phyloP scores from a whole-genome alignment of 495 filamentous ascomycete genomes.

The Penicillium manginii region DNA sequence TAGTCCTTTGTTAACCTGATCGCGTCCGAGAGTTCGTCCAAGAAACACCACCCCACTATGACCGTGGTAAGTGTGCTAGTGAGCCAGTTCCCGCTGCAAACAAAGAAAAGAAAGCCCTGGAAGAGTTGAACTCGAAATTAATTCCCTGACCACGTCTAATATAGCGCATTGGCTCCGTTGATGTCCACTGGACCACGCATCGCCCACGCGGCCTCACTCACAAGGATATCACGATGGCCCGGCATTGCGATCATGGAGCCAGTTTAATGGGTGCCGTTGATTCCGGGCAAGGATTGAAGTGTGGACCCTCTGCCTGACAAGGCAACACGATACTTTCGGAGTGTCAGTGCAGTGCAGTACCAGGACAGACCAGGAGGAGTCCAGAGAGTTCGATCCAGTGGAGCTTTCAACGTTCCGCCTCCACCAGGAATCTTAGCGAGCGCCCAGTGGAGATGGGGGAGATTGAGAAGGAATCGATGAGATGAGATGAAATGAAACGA shows the following conservation, averaged over 20 bases:
- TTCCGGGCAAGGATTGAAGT: slow-evolving; percentile 41
- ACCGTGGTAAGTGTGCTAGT: slow-evolving; percentile 39
- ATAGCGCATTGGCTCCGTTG: slow-evolving; percentile 49
- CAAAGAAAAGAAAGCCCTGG: neutral
- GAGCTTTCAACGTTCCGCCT: slow-evolving; percentile 1
- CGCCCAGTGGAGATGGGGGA: neutral
- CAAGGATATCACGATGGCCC: slow-evolving; percentile 68
- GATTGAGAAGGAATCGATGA: neutral
- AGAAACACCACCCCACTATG: slow-evolving; percentile 54
- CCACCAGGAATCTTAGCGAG: slow-evolving; percentile 7
- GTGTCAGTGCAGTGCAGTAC: neutral
- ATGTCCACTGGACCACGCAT: slow-evolving; percentile 74
- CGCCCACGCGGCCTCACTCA: slow-evolving; percentile 68
- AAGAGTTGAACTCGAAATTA: neutral
- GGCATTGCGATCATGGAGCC: slow-evolving; percentile 64
- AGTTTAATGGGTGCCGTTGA: slow-evolving; percentile 44
- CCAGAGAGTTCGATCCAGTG: neutral
- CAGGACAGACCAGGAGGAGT: neutral
- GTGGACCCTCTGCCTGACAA: slow-evolving; percentile 21
- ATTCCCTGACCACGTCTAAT: neutral
- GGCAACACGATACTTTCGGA: neutral
- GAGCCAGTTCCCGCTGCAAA: neutral
- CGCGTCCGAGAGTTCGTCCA: slow-evolving; percentile 43
- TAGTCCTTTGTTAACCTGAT: slow-evolving; percentile 47
- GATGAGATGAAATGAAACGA: neutral